These are phyloP conservation scores for Dryas octopetala DNA, from an alignment of 306 rosid genomes.

Conservation along the genomic window DNA sequence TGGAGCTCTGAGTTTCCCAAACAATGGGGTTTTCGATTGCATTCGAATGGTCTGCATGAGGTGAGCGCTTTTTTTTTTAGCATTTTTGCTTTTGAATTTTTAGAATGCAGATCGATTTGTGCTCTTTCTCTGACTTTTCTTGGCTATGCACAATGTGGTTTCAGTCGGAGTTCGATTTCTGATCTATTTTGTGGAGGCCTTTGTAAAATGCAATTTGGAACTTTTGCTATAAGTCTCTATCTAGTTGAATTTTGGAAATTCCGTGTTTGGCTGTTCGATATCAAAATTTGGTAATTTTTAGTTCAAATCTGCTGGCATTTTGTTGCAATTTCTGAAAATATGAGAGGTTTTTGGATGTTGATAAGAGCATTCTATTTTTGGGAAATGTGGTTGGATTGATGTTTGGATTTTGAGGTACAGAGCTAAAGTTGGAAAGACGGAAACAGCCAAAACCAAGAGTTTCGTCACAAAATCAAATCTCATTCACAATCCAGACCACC, in stretches of 20 bases:
- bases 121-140: neutral
- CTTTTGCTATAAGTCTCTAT: neutral
- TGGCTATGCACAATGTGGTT: neutral
- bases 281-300: constrained; percentile 10
- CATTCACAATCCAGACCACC: constrained; percentile 22
- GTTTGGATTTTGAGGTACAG: constrained; percentile 33
- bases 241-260: neutral
- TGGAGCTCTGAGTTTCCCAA: neutral
- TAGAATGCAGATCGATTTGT: neutral
- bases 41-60: neutral
- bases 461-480: constrained; percentile 37
- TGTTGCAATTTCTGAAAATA: neutral
- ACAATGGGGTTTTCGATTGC: neutral
- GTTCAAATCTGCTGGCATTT: constrained; percentile 19
- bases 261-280: constrained; percentile 11
- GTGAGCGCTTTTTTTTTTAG: neutral
- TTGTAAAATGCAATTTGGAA: neutral
- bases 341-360: neutral
- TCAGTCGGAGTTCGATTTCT: neutral
- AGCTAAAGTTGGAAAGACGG: constrained; percentile 36
- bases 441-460: constrained; percentile 22
- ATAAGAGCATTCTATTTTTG: constrained; percentile 29
- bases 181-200: too few relatives aligned
- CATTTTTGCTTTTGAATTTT: neutral
- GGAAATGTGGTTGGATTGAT: constrained; percentile 25